Evolutionary conservation across 495 filamentous ascomycete genomes (phyloP).

Genomic region (Xylaria acuta): DNA sequence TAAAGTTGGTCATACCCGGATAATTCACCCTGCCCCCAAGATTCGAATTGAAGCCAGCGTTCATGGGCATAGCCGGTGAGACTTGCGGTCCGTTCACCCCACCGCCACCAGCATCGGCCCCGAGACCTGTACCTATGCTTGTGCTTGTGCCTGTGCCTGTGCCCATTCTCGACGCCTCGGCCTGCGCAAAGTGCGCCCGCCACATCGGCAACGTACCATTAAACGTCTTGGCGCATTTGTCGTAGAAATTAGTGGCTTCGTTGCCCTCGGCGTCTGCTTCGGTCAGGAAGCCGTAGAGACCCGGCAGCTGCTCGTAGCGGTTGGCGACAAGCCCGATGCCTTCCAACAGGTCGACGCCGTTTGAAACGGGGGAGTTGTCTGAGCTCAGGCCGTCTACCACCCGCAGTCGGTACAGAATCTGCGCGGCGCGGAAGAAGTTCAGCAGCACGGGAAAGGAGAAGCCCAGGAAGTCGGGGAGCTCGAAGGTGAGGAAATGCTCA

Average conservation of each 20-base stretch:
- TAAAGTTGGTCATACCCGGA: conserved; percentile 1
- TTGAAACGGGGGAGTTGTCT: conserved; percentile 26
- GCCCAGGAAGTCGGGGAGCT: conserved; percentile 20
- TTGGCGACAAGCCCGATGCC: conserved; percentile 24
- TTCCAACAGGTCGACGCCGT: conserved; percentile 30
- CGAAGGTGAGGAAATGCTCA: conserved; percentile 36
- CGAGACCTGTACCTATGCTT: not conserved
- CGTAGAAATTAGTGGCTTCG: conserved; percentile 31
- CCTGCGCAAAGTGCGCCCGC: conserved; percentile 31
- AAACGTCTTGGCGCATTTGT: conserved; percentile 29
- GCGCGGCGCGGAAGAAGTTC: conserved; percentile 33
- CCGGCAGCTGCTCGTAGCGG: conserved; percentile 28
- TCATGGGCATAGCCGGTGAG: not conserved
- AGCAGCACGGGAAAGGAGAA: conserved; percentile 35
- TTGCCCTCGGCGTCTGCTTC: conserved; percentile 29
- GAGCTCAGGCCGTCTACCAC: conserved; percentile 35
- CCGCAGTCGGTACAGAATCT: conserved; percentile 37
- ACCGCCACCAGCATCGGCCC: not conserved
- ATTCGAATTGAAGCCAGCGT: not conserved
- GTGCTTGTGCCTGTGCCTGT: not conserved
- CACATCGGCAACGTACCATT: conserved; percentile 31
- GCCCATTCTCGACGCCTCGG: conserved; percentile 14
- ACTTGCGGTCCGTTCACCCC: not conserved
- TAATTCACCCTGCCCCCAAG: not conserved
- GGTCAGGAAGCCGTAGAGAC: conserved; percentile 29